Percentiles rank a stretch among this genome's conserved stretches.
These are phyloP conservation scores for Diaporthe longicolla DNA, from an alignment of 2,329 filamentous ascomycete species.

Conservation along the genomic window DNA sequence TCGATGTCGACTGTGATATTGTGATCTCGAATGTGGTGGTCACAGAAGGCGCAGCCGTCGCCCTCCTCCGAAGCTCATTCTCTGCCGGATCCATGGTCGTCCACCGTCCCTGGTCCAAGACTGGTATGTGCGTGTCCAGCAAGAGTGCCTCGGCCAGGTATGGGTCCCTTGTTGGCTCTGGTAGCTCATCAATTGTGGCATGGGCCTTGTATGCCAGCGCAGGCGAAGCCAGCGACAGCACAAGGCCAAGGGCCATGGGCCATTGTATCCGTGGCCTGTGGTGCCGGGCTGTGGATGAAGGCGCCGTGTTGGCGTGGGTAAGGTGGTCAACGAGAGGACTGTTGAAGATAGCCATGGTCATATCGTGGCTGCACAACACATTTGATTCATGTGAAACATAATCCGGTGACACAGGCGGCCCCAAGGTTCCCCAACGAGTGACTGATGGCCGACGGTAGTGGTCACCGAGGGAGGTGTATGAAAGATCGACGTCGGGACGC, in stretches of 20 bases:
- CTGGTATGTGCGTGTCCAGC: slow-evolving; percentile 54
- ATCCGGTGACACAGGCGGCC: slow-evolving; percentile 42
- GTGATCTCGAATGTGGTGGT: slow-evolving; percentile 42
- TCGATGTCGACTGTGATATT: slow-evolving; percentile 44
- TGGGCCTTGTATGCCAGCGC: slow-evolving; percentile 44
- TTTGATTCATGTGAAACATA: slow-evolving; percentile 47
- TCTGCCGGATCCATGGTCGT: slow-evolving; percentile 54
- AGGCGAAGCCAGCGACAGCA: slow-evolving; percentile 47
- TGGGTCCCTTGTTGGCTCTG: slow-evolving; percentile 47
- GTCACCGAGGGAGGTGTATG: slow-evolving; percentile 9
- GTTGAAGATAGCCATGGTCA: slow-evolving; percentile 46
- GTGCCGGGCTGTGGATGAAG: slow-evolving; percentile 12
- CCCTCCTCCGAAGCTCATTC: slow-evolving; percentile 46
- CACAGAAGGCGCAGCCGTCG: slow-evolving; percentile 21
- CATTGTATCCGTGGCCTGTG: slow-evolving; percentile 49
- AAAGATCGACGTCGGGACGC: slow-evolving; percentile 12
- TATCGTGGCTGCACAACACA: slow-evolving; percentile 46
- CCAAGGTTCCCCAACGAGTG: slow-evolving; percentile 35
- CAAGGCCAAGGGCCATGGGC: slow-evolving; percentile 44
- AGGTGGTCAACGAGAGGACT: slow-evolving; percentile 21
- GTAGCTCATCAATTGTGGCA: slow-evolving; percentile 38
- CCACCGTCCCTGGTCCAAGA: slow-evolving; percentile 54
- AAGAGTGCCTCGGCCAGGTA: slow-evolving; percentile 52
- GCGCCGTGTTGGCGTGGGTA: slow-evolving; percentile 8
- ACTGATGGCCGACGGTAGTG: slow-evolving; percentile 27